These are phyloP conservation scores for Naganishia randhawae DNA, from an alignment of 768 basidiomycete genomes.

Conservation along the genomic window DNA sequence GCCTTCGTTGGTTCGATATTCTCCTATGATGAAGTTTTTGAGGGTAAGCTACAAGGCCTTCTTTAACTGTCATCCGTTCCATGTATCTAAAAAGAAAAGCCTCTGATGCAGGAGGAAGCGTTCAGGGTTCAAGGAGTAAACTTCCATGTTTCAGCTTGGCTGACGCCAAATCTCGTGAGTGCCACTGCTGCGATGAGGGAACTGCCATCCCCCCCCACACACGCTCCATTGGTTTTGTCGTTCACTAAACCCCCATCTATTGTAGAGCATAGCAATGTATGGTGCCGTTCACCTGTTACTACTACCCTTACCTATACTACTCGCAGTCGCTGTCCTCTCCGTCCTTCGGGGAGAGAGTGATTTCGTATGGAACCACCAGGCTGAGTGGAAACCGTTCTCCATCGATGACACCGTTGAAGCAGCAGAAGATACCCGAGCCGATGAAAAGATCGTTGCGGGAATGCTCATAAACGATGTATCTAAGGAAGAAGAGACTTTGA, in stretches of 20 bases:
- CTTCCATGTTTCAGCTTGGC: neutral
- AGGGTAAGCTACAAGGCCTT: neutral
- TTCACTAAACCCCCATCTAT: too few species aligned
- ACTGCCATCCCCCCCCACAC: too few species aligned
- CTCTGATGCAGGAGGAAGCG: neutral
- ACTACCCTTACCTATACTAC: neutral
- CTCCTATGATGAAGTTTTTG: neutral
- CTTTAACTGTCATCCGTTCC: neutral
- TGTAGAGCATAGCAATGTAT: constrained; percentile 1
- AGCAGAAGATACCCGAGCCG: neutral
- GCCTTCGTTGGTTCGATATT: neutral
- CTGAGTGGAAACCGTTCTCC: neutral
- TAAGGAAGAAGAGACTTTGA: neutral
- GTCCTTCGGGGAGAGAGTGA: constrained; percentile 4
- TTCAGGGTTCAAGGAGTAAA: neutral
- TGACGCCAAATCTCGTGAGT: neutral
- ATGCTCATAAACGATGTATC: neutral
- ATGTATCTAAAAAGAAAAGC: neutral
- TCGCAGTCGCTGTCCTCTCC: constrained; percentile 1
- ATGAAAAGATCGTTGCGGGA: neutral
- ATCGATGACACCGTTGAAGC: neutral
- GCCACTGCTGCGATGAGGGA: neutral
- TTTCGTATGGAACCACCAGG: neutral
- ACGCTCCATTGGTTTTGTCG: too few species aligned
- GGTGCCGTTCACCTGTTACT: neutral